These are phyloP conservation scores for Stropharia rugosoannulata DNA, from an alignment of 768 basidiomycete genomes.

Conservation along the genomic window DNA sequence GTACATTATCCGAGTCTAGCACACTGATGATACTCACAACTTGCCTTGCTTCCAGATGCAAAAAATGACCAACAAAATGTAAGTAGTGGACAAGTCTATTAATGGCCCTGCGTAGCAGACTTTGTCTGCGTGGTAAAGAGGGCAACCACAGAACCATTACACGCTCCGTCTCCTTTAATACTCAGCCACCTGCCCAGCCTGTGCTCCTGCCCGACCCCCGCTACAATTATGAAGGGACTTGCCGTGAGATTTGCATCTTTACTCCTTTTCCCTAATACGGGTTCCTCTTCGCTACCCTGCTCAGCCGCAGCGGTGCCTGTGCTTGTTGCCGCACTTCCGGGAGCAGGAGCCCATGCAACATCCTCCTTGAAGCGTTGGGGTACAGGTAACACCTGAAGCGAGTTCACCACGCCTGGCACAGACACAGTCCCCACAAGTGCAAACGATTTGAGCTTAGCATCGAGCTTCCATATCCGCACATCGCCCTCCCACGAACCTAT, in stretches of 20 bases:
- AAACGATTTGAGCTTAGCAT: constrained; percentile 77
- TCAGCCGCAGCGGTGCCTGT: background rate
- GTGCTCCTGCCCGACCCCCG: constrained; percentile 85
- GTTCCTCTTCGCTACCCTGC: background rate
- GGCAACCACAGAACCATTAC: constrained; percentile 69
- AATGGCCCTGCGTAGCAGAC: background rate
- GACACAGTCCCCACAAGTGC: constrained; percentile 60
- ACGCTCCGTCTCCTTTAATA: constrained; percentile 63
- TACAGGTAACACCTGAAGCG: constrained; percentile 74
- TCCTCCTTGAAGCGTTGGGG: constrained; percentile 43
- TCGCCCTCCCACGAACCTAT: constrained; percentile 92
- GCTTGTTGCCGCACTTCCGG: background rate
- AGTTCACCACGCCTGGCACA: constrained; percentile 84
- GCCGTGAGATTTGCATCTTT: constrained; percentile 17
- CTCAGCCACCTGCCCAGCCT: constrained; percentile 87
- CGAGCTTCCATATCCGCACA: constrained; percentile 90
- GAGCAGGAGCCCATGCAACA: constrained; percentile 28
- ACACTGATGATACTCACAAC: too few relatives aligned
- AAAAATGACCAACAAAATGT: too few relatives aligned
- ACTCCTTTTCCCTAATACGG: background rate
- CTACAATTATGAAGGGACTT: constrained; percentile 60
- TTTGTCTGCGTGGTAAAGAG: constrained; percentile 5
- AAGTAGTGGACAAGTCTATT: too few relatives aligned
- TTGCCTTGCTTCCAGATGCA: too few relatives aligned
- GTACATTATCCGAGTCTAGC: too few relatives aligned